Percentiles rank a stretch among this genome's conserved stretches.
Evolutionary conservation across 441 rosid species (phyloP).

Genomic region (Manihot esculenta): DNA sequence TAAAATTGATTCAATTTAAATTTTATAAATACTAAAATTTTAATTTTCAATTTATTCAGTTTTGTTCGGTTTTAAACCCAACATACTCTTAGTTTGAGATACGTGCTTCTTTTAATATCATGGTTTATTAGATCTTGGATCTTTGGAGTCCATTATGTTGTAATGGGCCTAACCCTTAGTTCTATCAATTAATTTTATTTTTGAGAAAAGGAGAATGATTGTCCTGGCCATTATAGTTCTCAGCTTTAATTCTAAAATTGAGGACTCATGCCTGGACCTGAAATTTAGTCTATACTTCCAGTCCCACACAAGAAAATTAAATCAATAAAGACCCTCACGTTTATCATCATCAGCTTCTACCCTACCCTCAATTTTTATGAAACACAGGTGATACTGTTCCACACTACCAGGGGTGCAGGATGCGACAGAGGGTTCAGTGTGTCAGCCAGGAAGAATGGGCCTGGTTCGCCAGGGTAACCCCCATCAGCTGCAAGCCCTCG

Average conservation of each 20-base stretch:
- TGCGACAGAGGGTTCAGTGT: not conserved
- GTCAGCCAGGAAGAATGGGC: not conserved
- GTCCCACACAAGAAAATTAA: not conserved
- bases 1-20: no score
- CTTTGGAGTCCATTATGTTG: no score
- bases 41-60: no score
- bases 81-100: no score
- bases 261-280: not conserved
- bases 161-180: no score
- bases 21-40: no score
- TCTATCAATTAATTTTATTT: no score
- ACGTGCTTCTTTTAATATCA: no score
- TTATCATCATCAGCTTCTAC: slow-evolving; percentile 7
- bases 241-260: not conserved
- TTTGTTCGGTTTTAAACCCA: no score
- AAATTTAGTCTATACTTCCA: not conserved
- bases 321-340: slow-evolving; percentile 8
- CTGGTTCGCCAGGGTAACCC: not conserved
- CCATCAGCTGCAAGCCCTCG: not conserved
- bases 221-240: not conserved
- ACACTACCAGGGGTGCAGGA: not conserved
- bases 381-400: not conserved
- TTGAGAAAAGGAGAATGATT: not conserved
- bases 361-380: not conserved
- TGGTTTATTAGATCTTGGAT: no score